Conservation (phyloP, 148 eudicot species). For the Tetragonia tetragonoides region DNA sequence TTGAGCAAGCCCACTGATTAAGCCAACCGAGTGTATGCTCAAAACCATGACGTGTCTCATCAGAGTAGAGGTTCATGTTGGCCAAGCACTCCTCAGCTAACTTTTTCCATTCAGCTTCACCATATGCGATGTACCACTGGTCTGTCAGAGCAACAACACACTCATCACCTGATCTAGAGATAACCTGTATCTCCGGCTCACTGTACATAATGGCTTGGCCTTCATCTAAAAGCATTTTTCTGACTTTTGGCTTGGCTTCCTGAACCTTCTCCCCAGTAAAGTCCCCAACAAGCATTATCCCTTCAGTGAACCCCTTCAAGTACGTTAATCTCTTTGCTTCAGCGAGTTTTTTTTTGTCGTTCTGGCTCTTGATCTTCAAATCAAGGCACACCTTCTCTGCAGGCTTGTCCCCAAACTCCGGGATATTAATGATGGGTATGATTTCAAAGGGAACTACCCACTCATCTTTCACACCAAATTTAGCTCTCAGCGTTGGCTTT, state of each 20-base stretch:
- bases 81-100: conserved; percentile 75
- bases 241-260: conserved; percentile 72
- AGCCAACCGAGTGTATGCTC: conserved; percentile 93
- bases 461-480: conserved; percentile 74
- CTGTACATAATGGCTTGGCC: conserved; percentile 78
- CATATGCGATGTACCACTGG: conserved; percentile 92
- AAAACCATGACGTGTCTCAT: conserved; percentile 88
- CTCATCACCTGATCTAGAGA: conserved; percentile 95
- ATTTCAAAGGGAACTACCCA: conserved; percentile 85
- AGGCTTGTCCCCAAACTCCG: conserved; percentile 84
- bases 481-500: conserved; percentile 73
- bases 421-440: conserved; percentile 76
- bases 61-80: conserved; percentile 67
- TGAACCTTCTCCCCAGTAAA: conserved; percentile 73
- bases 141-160: conserved; percentile 95
- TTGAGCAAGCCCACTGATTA: conserved; percentile 94
- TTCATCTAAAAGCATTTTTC: conserved; percentile 57
- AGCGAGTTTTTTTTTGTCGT: conserved; percentile 86
- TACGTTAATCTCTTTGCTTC: conserved; percentile 82
- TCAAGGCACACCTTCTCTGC: conserved; percentile 88
- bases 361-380: conserved; percentile 84
- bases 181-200: conserved; percentile 91
- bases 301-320: conserved; percentile 86
- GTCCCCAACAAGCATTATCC: conserved; percentile 73
- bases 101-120: conserved; percentile 70